Percentiles rank a stretch among this genome's conserved stretches.
Evolutionary conservation across 2,329 filamentous ascomycete genomes (phyloP).

Genomic region (Eutypella sp.): DNA sequence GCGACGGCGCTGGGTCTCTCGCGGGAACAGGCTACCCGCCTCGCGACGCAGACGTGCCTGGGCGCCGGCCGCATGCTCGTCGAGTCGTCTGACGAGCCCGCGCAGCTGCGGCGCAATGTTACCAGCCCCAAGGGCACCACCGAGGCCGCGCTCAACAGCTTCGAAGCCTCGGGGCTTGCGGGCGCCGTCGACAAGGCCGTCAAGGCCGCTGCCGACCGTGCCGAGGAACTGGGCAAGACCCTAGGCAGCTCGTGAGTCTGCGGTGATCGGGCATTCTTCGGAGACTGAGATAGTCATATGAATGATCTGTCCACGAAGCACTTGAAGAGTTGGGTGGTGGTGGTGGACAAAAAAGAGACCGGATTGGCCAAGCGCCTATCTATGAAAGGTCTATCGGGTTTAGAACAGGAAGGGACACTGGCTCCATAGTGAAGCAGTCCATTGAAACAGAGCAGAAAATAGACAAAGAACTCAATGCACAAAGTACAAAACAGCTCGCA

Average conservation of each 20-base stretch:
- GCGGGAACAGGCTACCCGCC: constrained; percentile 42
- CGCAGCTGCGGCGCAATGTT: constrained; percentile 45
- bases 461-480: too few relatives aligned
- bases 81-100: constrained; percentile 39
- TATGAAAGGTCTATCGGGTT: too few relatives aligned
- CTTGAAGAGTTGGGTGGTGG: too few relatives aligned
- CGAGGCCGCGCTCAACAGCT: constrained; percentile 43
- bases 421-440: too few relatives aligned
- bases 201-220: constrained; percentile 38
- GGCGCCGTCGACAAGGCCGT: constrained; percentile 41
- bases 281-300: too few relatives aligned
- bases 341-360: too few relatives aligned
- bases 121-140: constrained; percentile 50
- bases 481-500: too few relatives aligned
- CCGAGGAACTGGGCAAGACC: constrained; percentile 38
- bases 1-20: constrained; percentile 40
- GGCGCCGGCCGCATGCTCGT: constrained; percentile 49
- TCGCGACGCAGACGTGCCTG: constrained; percentile 46
- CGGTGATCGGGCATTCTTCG: neutral
- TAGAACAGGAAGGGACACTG: too few relatives aligned
- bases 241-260: constrained; percentile 17
- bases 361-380: too few relatives aligned
- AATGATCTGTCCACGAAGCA: too few relatives aligned
- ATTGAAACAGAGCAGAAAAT: too few relatives aligned
- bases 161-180: constrained; percentile 39